Conservation (phyloP, 1,284 basidiomycete genomes). For the Ustilago cynodontis region DNA sequence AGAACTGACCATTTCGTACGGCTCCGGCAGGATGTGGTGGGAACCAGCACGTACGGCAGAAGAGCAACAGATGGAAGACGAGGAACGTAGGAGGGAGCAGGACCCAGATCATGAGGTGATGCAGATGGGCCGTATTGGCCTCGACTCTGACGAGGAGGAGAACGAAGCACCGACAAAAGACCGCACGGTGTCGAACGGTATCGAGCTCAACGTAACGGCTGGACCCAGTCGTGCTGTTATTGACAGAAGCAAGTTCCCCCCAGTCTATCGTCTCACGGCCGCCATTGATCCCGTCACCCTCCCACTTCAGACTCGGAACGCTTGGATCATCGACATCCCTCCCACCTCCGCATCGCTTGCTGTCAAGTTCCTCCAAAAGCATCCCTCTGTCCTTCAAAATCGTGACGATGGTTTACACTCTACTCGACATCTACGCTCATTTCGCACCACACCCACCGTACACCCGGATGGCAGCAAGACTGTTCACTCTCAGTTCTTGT, state of each 20-base stretch:
- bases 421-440: constrained; percentile 55
- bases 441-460: constrained; percentile 38
- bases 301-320: constrained; percentile 74
- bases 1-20: constrained; percentile 85
- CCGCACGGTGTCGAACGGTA: constrained; percentile 10
- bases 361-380: constrained; percentile 44
- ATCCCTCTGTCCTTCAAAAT: constrained; percentile 33
- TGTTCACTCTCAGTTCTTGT: constrained; percentile 30
- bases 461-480: constrained; percentile 7
- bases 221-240: constrained; percentile 21
- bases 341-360: constrained; percentile 45
- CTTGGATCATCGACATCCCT: constrained; percentile 88
- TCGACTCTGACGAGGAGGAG: constrained; percentile 23
- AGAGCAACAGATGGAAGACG: constrained; percentile 9
- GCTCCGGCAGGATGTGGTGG: constrained; percentile 70
- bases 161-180: background rate
- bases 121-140: constrained; percentile 26
- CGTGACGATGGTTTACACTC: constrained; percentile 48
- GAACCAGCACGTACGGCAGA: constrained; percentile 26
- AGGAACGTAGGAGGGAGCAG: constrained; percentile 5
- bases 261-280: constrained; percentile 69
- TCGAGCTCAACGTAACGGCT: constrained; percentile 22
- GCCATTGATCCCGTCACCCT: constrained; percentile 69
- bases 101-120: constrained; percentile 11
- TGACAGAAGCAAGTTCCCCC: constrained; percentile 34